These are phyloP conservation scores for Pichia ethanolica DNA, from an alignment of 805 yeast species.

Conservation along the genomic window DNA sequence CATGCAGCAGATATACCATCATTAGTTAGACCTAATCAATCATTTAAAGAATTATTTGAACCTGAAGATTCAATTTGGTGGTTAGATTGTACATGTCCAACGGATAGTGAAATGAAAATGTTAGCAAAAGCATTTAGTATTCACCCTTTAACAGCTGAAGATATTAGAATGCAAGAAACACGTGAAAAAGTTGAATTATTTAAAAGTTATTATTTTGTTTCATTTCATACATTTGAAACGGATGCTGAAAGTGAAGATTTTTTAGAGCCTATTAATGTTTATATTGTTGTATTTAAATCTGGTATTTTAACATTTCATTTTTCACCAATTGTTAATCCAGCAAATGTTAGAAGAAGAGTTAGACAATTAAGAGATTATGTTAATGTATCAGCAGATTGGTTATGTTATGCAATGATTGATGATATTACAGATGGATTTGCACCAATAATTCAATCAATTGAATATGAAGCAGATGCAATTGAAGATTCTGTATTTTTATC, in stretches of 20 bases:
- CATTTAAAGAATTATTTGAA: constrained; percentile 62
- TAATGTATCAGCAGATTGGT: constrained; percentile 73
- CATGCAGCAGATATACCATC: constrained; percentile 87
- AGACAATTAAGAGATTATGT: constrained; percentile 73
- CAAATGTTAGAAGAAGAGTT: constrained; percentile 75
- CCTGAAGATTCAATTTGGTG: constrained; percentile 84
- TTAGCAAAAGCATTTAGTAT: constrained; percentile 91
- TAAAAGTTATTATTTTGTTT: constrained; percentile 83
- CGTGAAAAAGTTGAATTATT: constrained; percentile 96
- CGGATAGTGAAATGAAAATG: constrained; percentile 90
- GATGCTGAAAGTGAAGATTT: constrained; percentile 78
- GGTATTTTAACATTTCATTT: constrained; percentile 68
- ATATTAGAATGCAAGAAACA: constrained; percentile 91
- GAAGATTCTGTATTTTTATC: constrained; percentile 83
- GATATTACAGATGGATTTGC: constrained; percentile 82
- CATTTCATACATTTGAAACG: constrained; percentile 93
- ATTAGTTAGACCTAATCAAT: constrained; percentile 55
- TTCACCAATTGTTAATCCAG: constrained; percentile 59
- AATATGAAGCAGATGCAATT: constrained; percentile 74
- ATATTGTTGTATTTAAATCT: constrained; percentile 61
- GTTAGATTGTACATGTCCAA: constrained; percentile 91
- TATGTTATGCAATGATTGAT: constrained; percentile 75
- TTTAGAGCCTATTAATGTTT: constrained; percentile 71
- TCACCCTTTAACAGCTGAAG: constrained; percentile 97
- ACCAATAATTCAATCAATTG: constrained; percentile 70